Evolutionary conservation across 768 basidiomycete species (phyloP), one percentile per base, ranked within the genome.

Genomic region (Xerocomellus chrysenteron): DNA sequence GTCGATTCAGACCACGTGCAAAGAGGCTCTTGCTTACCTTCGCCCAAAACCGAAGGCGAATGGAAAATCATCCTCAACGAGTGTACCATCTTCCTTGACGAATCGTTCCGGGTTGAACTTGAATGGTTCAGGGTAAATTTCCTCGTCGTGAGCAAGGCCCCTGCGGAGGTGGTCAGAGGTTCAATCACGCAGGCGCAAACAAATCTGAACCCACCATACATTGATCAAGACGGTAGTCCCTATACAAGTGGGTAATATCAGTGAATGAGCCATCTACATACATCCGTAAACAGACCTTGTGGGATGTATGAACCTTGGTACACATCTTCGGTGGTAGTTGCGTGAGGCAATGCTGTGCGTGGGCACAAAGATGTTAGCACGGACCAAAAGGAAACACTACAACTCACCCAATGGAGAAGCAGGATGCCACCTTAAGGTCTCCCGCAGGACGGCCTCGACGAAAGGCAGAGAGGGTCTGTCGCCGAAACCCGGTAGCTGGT

Each of bases 21-120:
- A 28, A 44, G 32, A n/a, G 16, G 3, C 12, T 40, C 14, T 33
- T 24, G 33, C 53, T 4, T 35, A 65, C 67, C 68, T 68, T 58
- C 68, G 59, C 40, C 69, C 66, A 12, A 62, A 66, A n/a, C 66
- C 68, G 13, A 69, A 69, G 7, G 52, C 39, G n/a, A 60, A 50
- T 4, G 61, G 39, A 33, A 2, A n/a, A 2, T 59, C 57, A 7
- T 19, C 36, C 8, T 55, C 56, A 7, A n/a, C 51, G 28, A 62
- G 57, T 5, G 56, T 49, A 17, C 58, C 68, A 44, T 70, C 54
- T 13, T 57, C 51, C 30, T 45, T 59, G 1, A 69, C 2, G 45
- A 74, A 81, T 13, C 80, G 70, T 19, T 75, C 73, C 12, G 80
- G 81, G 1, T 62, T 58, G 61, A 79, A 82, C 12, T 61, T 59